Conservation (phyloP, 208 protist genomes). For the Trypanosoma platydactyli region DNA sequence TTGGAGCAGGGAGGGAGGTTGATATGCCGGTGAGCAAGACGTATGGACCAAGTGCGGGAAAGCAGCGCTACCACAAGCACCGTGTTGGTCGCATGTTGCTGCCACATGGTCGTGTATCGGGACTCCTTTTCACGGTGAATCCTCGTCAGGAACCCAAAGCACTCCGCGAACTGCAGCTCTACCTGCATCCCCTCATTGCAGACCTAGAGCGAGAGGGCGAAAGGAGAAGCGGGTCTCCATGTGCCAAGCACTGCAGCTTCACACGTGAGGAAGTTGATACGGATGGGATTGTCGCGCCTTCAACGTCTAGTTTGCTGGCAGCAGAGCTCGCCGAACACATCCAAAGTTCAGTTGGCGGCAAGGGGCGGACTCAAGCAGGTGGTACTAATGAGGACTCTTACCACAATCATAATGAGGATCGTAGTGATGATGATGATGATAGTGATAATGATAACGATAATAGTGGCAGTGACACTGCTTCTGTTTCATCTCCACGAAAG, state of each 20-base stretch:
- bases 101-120: constrained; percentile 58
- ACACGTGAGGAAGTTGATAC: neutral
- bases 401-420: constrained; percentile 10
- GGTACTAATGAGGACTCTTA: neutral
- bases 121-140: constrained; percentile 75
- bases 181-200: constrained; percentile 52
- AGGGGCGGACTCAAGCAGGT: neutral
- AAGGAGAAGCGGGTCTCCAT: neutral
- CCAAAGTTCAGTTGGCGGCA: neutral
- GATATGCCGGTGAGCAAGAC: constrained; percentile 7
- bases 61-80: constrained; percentile 67
- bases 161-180: constrained; percentile 72
- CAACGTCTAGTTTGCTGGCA: constrained; percentile 28
- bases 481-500: constrained; percentile 7
- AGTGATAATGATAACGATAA: constrained; percentile 8
- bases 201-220: constrained; percentile 41
- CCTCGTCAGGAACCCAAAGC: constrained; percentile 61
- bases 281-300: neutral
- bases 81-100: constrained; percentile 60
- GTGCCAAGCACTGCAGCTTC: too few relatives aligned
- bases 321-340: constrained; percentile 30
- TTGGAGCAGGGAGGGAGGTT: constrained; percentile 14
- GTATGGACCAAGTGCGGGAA: constrained; percentile 22
- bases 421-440: constrained; percentile 26
- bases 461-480: neutral